A percentile compares a stretch with the other conserved stretches of the same genome.
These are phyloP conservation scores for Marchantia polymorpha DNA, from an alignment of 225 moss, liverwort and hornwort genomes.

Conservation along the genomic window DNA sequence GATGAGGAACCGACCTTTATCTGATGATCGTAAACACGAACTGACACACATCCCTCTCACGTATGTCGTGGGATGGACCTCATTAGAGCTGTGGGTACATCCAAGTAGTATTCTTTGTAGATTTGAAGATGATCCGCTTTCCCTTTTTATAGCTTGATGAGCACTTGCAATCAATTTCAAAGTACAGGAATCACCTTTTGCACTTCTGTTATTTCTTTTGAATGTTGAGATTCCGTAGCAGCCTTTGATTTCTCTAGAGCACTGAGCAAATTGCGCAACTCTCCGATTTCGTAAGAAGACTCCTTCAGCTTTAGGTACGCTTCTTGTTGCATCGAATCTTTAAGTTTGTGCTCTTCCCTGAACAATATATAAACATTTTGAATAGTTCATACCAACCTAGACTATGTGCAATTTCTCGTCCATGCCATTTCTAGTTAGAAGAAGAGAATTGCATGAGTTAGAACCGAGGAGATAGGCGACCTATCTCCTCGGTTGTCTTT, in stretches of 20 bases:
- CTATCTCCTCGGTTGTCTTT: too few species aligned
- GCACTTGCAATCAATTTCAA: too few species aligned
- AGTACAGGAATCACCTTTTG: constrained; percentile 44
- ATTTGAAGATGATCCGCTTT: too few species aligned
- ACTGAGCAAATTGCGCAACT: constrained; percentile 53
- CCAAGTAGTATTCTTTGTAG: too few species aligned
- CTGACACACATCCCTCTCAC: neutral
- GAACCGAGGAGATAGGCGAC: too few species aligned
- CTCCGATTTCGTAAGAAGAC: constrained; percentile 45
- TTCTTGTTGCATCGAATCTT: constrained; percentile 30
- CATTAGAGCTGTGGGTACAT: neutral
- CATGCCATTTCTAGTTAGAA: too few species aligned
- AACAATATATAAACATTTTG: neutral
- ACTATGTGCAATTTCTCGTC: too few species aligned
- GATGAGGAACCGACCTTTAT: neutral
- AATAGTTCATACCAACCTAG: too few species aligned
- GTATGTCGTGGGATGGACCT: neutral
- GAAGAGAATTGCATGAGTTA: too few species aligned
- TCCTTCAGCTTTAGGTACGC: constrained; percentile 40
- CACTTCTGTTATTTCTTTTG: constrained; percentile 43
- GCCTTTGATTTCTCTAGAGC: constrained; percentile 64
- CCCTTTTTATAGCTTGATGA: too few species aligned
- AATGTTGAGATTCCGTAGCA: constrained; percentile 53
- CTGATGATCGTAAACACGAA: neutral
- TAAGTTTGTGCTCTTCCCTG: constrained; percentile 33